Base-by-base conservation (phyloP, 805 yeast genomes). In the Ogataea nitratoaversa region DNA sequence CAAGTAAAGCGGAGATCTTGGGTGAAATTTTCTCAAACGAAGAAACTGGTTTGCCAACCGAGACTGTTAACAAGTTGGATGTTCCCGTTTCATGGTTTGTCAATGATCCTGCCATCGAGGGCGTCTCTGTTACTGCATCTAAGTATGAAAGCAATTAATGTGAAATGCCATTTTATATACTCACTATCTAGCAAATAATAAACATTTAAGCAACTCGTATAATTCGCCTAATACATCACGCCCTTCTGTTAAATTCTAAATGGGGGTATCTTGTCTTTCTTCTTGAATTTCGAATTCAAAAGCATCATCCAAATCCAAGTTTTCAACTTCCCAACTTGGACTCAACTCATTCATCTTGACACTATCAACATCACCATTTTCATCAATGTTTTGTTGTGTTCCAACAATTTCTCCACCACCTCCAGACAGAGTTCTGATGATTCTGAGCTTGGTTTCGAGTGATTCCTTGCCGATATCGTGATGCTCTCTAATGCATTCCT, bases 61-160 rank as follows among this genome's bases (percentile, higher is more conserved):
- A 80, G 46, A 67, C 81, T 46, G 95, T 90, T 44, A 88, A 84
- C 57, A 73, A 74, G 13, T 59, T 79, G 33, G 62, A 63, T 37
- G 71, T 68, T 5, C 74, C 78, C 16, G 88, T 84, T 8, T 58
- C 72, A 34, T 90, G 96, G 96, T 85, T 89, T 61, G 91, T 87
- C 32, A 82, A 87, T 61, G 76, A 77, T 40, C 78, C 74, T n/a
- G 96, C 96, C 1, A 65, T 86, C 30, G 65, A 70, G 17, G 87
- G 84, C 20, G 86, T 83, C 30, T 45, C 52, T 5, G 58, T 59
- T 9, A 32, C 40, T 8, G 36, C 49, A 5, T 44, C 50, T 1
- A 46, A 51, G 35, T 52, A 36, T 34, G 37, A 31, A 38, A n/a
- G n/a, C n/a, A n/a, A n/a, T n/a, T n/a, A n/a, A n/a, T n/a, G n/a